Evolutionary conservation across 2,329 filamentous ascomycete genomes (phyloP).

Genomic region (Penicillium sp.): DNA sequence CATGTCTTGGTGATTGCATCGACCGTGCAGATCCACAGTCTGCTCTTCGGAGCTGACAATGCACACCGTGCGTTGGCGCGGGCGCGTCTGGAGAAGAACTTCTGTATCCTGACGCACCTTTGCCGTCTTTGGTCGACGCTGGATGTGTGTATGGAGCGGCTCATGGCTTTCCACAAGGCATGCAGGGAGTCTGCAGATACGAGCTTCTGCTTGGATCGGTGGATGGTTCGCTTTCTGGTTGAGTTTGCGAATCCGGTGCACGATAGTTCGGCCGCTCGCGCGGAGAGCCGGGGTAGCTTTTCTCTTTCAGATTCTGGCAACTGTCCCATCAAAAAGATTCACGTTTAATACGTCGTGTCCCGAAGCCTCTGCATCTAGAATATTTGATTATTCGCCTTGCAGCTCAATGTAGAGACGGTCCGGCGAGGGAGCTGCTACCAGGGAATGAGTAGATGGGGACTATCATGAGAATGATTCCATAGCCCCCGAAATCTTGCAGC

Average conservation of each 20-base stretch:
- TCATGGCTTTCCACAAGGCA: conserved; percentile 45
- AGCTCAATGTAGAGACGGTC: conserved; percentile 59
- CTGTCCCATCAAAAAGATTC: no score
- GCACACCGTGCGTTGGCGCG: conserved; percentile 37
- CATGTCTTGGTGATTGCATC: conserved; percentile 50
- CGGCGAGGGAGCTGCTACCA: conserved; percentile 56
- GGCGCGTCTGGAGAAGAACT: conserved; percentile 45
- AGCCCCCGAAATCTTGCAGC: no score
- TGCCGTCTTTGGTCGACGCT: conserved; percentile 44
- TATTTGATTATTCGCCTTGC: conserved; percentile 52
- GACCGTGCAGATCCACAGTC: conserved; percentile 48
- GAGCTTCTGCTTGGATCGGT: conserved; percentile 43
- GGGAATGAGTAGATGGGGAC: conserved; percentile 58
- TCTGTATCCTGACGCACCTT: conserved; percentile 45
- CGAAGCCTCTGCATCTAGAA: conserved; percentile 53
- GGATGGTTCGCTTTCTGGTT: conserved; percentile 42
- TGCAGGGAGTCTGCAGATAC: conserved; percentile 40
- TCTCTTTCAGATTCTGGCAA: no score
- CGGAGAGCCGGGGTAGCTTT: neutral
- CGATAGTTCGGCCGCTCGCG: neutral
- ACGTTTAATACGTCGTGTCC: no score
- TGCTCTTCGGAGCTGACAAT: conserved; percentile 44
- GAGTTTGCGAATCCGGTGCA: conserved; percentile 18
- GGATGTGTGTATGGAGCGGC: conserved; percentile 39
- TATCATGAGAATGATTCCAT: conserved; percentile 54